phyloP scores from a whole-genome alignment of 2,329 filamentous ascomycete species.

The Phialophora expanda region DNA sequence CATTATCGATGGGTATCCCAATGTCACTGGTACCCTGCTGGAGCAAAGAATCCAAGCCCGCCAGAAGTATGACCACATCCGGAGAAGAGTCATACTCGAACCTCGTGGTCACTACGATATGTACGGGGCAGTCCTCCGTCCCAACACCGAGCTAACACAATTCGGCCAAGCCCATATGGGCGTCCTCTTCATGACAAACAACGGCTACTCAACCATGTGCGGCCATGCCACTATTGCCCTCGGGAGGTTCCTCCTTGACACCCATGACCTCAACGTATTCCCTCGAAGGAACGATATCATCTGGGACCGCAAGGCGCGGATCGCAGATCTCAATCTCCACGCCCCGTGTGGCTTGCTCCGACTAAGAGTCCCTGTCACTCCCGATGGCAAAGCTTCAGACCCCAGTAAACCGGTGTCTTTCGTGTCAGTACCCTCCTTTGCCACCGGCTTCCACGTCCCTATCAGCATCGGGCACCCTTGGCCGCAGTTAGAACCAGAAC shows the following conservation, averaged over 20 bases:
- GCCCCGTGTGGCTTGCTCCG: slow-evolving; percentile 53
- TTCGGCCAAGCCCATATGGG: slow-evolving; percentile 54
- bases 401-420: slow-evolving; percentile 49
- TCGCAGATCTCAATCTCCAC: slow-evolving; percentile 48
- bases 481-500: slow-evolving; percentile 44
- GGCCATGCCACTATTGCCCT: slow-evolving; percentile 60
- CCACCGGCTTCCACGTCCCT: slow-evolving; percentile 43
- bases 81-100: slow-evolving; percentile 52
- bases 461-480: slow-evolving; percentile 46
- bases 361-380: slow-evolving; percentile 49
- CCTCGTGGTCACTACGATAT: slow-evolving; percentile 58
- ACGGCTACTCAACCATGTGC: slow-evolving; percentile 58
- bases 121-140: slow-evolving; percentile 57
- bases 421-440: slow-evolving; percentile 52
- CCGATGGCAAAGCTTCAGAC: slow-evolving; percentile 44
- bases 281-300: slow-evolving; percentile 45
- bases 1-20: slow-evolving; percentile 50
- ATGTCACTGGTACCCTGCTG: slow-evolving; percentile 48
- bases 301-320: slow-evolving; percentile 40
- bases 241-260: slow-evolving; percentile 53
- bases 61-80: slow-evolving; percentile 49
- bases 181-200: slow-evolving; percentile 56
- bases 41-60: slow-evolving; percentile 50
- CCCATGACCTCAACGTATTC: slow-evolving; percentile 49
- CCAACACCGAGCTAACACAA: slow-evolving; percentile 50